Evolutionary conservation across 2,329 filamentous ascomycete species (phyloP).

Genomic region (Fusarium citri): DNA sequence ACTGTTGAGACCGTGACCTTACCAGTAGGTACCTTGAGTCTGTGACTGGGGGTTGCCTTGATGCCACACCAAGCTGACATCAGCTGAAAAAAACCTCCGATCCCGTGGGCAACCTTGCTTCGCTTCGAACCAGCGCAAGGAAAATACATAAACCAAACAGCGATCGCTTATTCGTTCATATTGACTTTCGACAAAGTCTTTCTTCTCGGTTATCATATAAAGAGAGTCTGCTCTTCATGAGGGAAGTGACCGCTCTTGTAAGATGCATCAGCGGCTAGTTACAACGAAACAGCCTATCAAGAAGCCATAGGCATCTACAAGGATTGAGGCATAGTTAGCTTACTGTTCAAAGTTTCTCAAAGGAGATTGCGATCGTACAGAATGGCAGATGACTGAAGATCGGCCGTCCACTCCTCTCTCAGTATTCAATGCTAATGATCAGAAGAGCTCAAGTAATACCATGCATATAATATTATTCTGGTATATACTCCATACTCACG

Average conservation of each 20-base stretch:
- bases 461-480: background rate
- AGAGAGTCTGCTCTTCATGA: background rate
- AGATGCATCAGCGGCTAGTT: background rate
- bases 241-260: background rate
- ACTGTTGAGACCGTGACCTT: background rate
- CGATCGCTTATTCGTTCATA: background rate
- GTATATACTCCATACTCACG: background rate
- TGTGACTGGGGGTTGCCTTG: background rate
- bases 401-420: background rate
- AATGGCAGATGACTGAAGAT: background rate
- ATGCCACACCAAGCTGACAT: background rate
- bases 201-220: no score
- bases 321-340: background rate
- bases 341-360: background rate
- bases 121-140: background rate
- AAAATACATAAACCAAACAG: background rate
- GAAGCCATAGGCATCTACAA: background rate
- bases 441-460: background rate
- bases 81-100: background rate
- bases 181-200: background rate
- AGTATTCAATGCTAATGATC: fast-evolving
- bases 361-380: background rate
- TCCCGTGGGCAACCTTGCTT: background rate
- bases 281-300: background rate
- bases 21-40: no score